These are phyloP conservation scores for Neonectria sp. DNA, from an alignment of 2,329 filamentous ascomycete genomes.

Conservation along the genomic window DNA sequence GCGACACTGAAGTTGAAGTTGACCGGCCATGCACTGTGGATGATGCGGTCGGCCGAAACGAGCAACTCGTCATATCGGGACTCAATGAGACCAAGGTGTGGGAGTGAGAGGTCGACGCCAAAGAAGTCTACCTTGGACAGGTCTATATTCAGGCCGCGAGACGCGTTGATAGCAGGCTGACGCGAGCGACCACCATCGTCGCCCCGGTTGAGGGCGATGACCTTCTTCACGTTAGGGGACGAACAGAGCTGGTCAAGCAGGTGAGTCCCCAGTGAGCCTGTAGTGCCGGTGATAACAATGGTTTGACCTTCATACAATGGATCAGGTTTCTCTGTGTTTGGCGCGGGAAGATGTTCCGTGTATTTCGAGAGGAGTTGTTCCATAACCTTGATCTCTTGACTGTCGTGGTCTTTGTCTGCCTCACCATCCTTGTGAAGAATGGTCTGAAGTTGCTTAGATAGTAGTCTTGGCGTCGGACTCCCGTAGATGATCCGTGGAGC, in stretches of 20 bases:
- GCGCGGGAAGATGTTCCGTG: background rate
- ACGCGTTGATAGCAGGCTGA: background rate
- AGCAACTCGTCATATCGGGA: constrained; percentile 54
- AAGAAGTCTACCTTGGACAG: constrained; percentile 5
- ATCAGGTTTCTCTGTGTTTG: background rate
- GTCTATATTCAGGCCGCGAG: background rate
- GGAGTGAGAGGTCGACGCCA: constrained; percentile 6
- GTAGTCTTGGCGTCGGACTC: background rate
- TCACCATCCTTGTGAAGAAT: background rate
- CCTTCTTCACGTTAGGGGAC: background rate
- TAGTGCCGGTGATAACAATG: constrained; percentile 85
- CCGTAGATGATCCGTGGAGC: background rate
- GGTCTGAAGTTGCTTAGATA: background rate
- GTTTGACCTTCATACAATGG: background rate
- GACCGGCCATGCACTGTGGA: constrained; percentile 68
- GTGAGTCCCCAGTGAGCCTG: constrained; percentile 87
- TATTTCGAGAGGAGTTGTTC: background rate
- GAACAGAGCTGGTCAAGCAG: constrained; percentile 57
- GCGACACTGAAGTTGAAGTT: constrained; percentile 66
- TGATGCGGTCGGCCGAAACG: constrained; percentile 59
- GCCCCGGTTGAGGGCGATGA: constrained; percentile 19
- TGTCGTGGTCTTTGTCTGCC: background rate
- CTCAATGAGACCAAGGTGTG: background rate
- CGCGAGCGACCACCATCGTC: background rate
- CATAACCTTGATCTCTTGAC: background rate